phyloP scores from a whole-genome alignment of 2,329 filamentous ascomycete genomes.

The Dichotomopilus funicola region DNA sequence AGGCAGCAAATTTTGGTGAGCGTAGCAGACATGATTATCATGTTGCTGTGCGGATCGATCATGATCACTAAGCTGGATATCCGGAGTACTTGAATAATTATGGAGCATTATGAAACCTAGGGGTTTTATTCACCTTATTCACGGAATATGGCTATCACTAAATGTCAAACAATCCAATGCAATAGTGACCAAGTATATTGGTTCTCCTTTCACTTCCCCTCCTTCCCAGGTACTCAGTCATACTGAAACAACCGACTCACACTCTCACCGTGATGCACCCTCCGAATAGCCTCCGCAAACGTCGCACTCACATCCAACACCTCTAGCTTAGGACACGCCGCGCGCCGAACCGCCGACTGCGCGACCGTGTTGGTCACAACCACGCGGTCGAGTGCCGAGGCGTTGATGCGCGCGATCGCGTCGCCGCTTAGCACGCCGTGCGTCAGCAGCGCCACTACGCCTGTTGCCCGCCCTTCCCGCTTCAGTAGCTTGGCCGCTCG shows the following conservation, averaged over 20 bases:
- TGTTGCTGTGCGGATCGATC: no score
- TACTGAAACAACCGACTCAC: slow-evolving; percentile 91
- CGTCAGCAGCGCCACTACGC: slow-evolving; percentile 85
- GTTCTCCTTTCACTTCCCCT: neutral
- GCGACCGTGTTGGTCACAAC: slow-evolving; percentile 93
- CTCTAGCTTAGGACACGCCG: slow-evolving; percentile 73
- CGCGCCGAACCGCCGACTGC: slow-evolving; percentile 65
- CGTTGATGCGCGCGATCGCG: slow-evolving; percentile 88
- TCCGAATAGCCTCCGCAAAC: slow-evolving; percentile 90
- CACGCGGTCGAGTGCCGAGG: slow-evolving; percentile 84
- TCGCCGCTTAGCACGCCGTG: slow-evolving; percentile 94
- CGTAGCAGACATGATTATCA: no score
- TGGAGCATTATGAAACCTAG: no score
- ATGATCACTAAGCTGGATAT: no score
- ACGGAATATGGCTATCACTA: no score
- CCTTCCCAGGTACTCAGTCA: slow-evolving; percentile 40
- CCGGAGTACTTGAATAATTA: no score
- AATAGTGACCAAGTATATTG: no score
- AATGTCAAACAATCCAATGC: no score
- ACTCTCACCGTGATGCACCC: slow-evolving; percentile 95
- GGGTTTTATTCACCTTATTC: no score
- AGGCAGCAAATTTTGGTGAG: no score
- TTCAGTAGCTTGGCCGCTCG: slow-evolving; percentile 94
- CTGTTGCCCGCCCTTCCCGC: slow-evolving; percentile 73
- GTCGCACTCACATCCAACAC: slow-evolving; percentile 84